Percentiles rank a stretch among this genome's conserved stretches.
Conservation (phyloP, 176 grass and related monocot species). For the Carex pumila region DNA sequence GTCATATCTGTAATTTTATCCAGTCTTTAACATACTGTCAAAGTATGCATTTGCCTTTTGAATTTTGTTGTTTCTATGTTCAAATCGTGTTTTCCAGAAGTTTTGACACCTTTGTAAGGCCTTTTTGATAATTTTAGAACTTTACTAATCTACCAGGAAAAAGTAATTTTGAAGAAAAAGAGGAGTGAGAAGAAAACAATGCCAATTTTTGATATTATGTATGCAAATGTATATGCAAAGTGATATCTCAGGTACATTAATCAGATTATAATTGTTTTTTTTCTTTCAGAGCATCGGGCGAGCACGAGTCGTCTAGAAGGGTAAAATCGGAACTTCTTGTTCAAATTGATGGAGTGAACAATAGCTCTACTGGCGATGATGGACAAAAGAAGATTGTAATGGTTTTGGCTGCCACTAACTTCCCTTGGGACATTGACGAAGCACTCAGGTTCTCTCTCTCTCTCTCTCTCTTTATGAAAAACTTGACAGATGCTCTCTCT, state of each 20-base stretch:
- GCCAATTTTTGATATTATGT: background rate
- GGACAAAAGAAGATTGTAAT: slow-evolving; percentile 97
- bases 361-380: slow-evolving; percentile 83
- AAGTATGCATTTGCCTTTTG: background rate
- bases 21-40: background rate
- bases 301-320: slow-evolving; percentile 98
- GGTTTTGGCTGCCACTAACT: slow-evolving; percentile 97
- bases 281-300: slow-evolving; percentile 72
- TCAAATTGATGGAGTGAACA: slow-evolving; percentile 96
- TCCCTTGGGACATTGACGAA: slow-evolving; percentile 99
- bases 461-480: background rate
- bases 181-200: background rate
- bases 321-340: slow-evolving; percentile 99
- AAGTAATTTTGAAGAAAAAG: background rate
- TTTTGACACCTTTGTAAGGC: background rate
- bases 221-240: background rate
- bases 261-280: background rate
- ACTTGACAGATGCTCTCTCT: background rate
- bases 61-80: background rate
- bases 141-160: background rate
- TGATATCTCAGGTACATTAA: slow-evolving; percentile 9
- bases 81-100: background rate
- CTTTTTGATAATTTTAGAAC: background rate
- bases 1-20: background rate
- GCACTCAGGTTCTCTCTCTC: slow-evolving; percentile 61